Base-by-base conservation (phyloP, 768 basidiomycete genomes). In the Pleurotus salmoneostramineus region DNA sequence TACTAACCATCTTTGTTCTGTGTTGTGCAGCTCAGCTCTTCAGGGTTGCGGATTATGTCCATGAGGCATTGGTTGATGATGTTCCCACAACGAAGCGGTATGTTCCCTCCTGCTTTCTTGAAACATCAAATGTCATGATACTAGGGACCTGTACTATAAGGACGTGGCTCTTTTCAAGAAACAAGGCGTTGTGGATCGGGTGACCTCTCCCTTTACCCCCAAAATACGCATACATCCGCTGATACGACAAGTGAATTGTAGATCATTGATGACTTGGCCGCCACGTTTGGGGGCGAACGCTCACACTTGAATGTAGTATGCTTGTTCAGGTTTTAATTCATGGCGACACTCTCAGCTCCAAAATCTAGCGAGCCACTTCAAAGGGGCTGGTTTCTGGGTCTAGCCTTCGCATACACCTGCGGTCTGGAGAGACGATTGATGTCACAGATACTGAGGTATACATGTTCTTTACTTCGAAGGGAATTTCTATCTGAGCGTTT, bases 221-320 rank as follows among this genome's bases (percentile, higher is more conserved):
- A 6, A 14, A 44, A 40, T 37, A 12, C 31, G 54, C 10, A 31
- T 45, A 36, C 47, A 36, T 32, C 8, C 46, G 27, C 35, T 14
- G 35, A 15, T 43, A 5, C 34, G 40, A 36, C 3, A 54, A 52
- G 60, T 34, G 27, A 44, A 40, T 47, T 36, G 4, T 59, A 96
- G 94, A 76, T 97, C 6, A 84, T 96, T 31, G 95, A 97, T 64
- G 91, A 96, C 64, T 72, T 98, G 11, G 91, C 94, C 1, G 93
- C 93, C 0, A 93, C 93, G 0, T 82, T 95, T 36, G 74, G 79
- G 6, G 68, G 94, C 6, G 77, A 85, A 51, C 78, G 96, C 45
- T 81, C 83, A 5, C 89, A 92, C 63, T 76, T 98, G 56, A 87
- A 90, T 65, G 84, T 98, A 35, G 95, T 93, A 61, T 63, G 79